Evolutionary conservation across 2,329 filamentous ascomycete genomes (phyloP), one percentile per base, ranked within the genome.

Genomic region (Fusarium solani-melongenae): DNA sequence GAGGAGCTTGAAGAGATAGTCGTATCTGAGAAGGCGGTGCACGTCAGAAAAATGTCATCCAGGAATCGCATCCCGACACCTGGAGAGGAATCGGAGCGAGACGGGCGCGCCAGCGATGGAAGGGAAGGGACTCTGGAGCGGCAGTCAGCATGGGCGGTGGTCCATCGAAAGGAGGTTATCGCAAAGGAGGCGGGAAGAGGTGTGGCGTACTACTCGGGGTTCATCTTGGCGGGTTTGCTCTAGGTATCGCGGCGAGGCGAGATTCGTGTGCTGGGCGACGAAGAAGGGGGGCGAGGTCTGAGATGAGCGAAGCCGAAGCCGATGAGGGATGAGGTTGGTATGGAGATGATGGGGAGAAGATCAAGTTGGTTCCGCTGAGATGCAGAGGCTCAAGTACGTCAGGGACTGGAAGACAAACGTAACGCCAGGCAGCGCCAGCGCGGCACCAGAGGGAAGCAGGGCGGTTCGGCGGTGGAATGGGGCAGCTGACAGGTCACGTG

Each of bases 1-100:
- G 86, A 99, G 94, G 78, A 99, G 95, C 92, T 99, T 99, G 92
- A 99, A 99, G 82, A 99, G 95, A 86, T 99, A 99, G 85, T 99
- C 96, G 93, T 99, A 99, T 96, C 96, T 98, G 82, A 29, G 46
- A 51, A 51, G 62, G 63, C 63, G 60, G 64, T 68, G 65, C 22
- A 61, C 36, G 78, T 81, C 70, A 82, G 78, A 75, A 71, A 69
- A 67, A 60, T 20, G 49, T 29, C 39, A 77, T 70, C 36, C 29
- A 33, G 33, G 51, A 65, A 66, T 67, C 66, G 70, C 60, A 69
- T 68, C 66, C 39, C 49, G 29, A 66, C 36, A 31, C 53, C 15
- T 46, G 61, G 17, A 49, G 58, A 33, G 29, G 34, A 27, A 57
- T 27, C 51, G 51, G 62, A 31, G 41, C 38, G 56, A 60, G 22